A percentile compares a stretch with the other conserved stretches of the same genome.
Conservation (phyloP, 441 rosid genomes). For the Dalechampia spathulata region DNA sequence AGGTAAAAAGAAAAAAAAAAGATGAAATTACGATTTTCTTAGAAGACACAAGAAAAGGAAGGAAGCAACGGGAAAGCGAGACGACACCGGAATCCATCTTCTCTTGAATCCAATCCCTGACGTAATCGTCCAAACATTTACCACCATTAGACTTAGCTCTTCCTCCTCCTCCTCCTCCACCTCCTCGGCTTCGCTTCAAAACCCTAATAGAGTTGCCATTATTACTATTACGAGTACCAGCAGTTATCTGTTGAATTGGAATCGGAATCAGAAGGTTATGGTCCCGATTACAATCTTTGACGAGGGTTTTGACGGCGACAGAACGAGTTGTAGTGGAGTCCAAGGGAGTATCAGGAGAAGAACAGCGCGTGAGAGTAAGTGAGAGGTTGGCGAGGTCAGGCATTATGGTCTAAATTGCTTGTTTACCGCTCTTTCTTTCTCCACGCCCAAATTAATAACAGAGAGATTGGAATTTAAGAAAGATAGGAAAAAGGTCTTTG, state of each 20-base stretch:
- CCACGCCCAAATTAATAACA: no score
- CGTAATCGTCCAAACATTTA: conserved; percentile 37
- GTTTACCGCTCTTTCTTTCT: no score
- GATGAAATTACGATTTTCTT: conserved; percentile 13
- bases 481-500: no score
- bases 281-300: conserved; percentile 23
- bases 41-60: conserved; percentile 21
- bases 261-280: conserved; percentile 4
- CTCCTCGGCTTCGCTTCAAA: conserved; percentile 16
- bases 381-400: conserved; percentile 53
- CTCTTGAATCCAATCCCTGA: conserved; percentile 32
- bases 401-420: conserved; percentile 25
- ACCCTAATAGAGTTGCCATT: conserved; percentile 19
- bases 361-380: conserved; percentile 36
- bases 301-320: conserved; percentile 21
- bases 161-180: conserved; percentile 19
- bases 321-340: not conserved
- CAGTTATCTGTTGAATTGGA: no score
- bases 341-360: conserved; percentile 11
- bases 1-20: not conserved
- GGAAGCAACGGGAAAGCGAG: conserved; percentile 18
- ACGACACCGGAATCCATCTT: conserved; percentile 17
- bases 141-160: not conserved
- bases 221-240: no score
- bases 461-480: no score